These are phyloP conservation scores for Magnaporthiopsis incrustans DNA, from an alignment of 2,329 filamentous ascomycete genomes.

Conservation along the genomic window DNA sequence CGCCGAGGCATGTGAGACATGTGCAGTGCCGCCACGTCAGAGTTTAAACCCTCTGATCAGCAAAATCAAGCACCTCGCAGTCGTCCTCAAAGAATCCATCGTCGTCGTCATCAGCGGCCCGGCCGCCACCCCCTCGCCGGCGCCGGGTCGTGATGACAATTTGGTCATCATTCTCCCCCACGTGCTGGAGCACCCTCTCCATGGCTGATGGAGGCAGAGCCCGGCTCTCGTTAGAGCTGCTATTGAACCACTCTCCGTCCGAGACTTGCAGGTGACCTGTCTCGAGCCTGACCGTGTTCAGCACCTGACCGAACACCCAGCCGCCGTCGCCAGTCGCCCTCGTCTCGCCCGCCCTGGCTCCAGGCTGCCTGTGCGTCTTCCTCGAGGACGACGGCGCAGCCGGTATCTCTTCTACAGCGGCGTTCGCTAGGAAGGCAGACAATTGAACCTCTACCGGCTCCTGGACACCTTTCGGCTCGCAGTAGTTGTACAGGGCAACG, in stretches of 20 bases:
- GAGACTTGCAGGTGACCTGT: slow-evolving; percentile 36
- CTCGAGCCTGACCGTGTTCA: slow-evolving; percentile 43
- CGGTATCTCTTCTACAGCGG: slow-evolving; percentile 31
- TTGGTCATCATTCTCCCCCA: slow-evolving; percentile 59
- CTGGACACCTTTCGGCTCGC: neutral
- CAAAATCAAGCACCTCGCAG: slow-evolving; percentile 85
- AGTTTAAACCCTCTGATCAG: slow-evolving; percentile 55
- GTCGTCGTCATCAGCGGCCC: slow-evolving; percentile 29
- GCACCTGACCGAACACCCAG: slow-evolving; percentile 55
- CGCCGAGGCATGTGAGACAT: neutral
- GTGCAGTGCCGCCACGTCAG: neutral
- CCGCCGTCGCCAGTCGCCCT: slow-evolving; percentile 13
- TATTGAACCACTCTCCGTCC: slow-evolving; percentile 44
- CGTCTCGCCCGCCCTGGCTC: slow-evolving; percentile 1
- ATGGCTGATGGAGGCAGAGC: slow-evolving; percentile 56
- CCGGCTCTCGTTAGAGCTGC: slow-evolving; percentile 45
- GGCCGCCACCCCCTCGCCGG: slow-evolving; percentile 48
- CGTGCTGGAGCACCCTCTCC: slow-evolving; percentile 50
- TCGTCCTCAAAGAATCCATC: slow-evolving; percentile 89
- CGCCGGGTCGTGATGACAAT: slow-evolving; percentile 76
- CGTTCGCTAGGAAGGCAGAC: slow-evolving; percentile 31
- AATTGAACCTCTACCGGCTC: slow-evolving; percentile 20
- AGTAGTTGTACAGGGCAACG: slow-evolving; percentile 67
- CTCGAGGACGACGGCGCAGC: slow-evolving; percentile 13
- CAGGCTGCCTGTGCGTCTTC: slow-evolving; percentile 15